Percentiles rank a stretch among this genome's conserved stretches.
These are phyloP conservation scores for Cladophialophora carrionii DNA, from an alignment of 2,329 filamentous ascomycete species.

Conservation along the genomic window DNA sequence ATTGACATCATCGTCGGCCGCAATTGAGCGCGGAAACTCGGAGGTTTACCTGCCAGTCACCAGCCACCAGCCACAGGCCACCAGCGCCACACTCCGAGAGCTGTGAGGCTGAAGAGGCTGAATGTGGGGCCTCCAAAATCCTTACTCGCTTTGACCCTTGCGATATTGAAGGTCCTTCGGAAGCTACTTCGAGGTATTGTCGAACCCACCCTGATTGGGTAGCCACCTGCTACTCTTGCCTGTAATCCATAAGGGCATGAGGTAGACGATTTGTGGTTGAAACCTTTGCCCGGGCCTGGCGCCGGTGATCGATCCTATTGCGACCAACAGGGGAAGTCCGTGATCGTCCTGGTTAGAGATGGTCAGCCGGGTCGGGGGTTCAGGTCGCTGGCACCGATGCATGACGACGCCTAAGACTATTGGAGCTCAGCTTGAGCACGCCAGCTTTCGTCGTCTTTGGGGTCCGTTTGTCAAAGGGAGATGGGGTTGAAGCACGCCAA, in stretches of 20 bases:
- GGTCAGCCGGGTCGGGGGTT: too few species aligned
- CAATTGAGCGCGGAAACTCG: constrained; percentile 6
- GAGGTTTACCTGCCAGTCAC: neutral
- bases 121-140: neutral
- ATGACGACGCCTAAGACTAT: neutral
- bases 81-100: neutral
- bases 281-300: neutral
- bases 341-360: too few species aligned
- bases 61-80: neutral
- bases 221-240: neutral
- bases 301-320: too few species aligned
- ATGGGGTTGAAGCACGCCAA: neutral
- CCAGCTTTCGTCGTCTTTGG: neutral
- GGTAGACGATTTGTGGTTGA: neutral
- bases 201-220: neutral
- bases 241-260: neutral
- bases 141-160: neutral
- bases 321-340: too few species aligned
- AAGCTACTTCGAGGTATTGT: neutral
- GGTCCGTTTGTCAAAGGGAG: neutral
- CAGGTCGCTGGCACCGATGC: too few species aligned
- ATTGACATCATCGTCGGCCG: constrained; percentile 7
- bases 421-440: neutral
- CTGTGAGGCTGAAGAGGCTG: constrained; percentile 1
- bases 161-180: neutral